Base-by-base conservation (phyloP, 2,329 filamentous ascomycete species). In the Emergomyces africanus region DNA sequence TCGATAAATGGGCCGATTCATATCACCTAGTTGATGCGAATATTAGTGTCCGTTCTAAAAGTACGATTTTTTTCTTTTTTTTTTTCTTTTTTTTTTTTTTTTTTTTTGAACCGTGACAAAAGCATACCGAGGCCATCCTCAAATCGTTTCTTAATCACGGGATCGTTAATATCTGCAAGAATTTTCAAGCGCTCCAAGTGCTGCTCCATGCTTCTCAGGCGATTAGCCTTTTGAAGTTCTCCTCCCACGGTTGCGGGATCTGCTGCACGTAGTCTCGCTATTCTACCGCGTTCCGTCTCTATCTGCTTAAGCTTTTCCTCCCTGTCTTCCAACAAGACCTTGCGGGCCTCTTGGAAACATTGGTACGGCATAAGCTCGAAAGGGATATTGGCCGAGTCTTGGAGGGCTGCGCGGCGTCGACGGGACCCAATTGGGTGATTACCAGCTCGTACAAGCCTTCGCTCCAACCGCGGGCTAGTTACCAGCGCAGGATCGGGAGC, bases 331-430 rank as follows among this genome's bases (percentile, higher is more conserved):
- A 84, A 80, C 59, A 99, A 78, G 54, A 97, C 75, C 71, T 90
- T 89, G 63, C 91, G 84, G 46, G 94, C 94, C 77, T 96, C 91
- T 75, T 99, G 94, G 78, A 97, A 99, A 75, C 89, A 94, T 80
- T 97, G 92, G 77, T 95, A 99, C 20, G 94, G 94, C 65, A 99
- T 78, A 71, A 92, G 88, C 77, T 96, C 90, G 70, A 99, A 96
- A 30, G 91, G 90, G 55, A 96, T 77, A 67, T 86, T 81, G 62
- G 80, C 63, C 77, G 81, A 66, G 77, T 82, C 68, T 80, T 76
- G 83, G 61, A 91, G 73, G 33, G 88, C 88, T 33, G 84, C 83
- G 70, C 92, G 86, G 63, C 91, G 86, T 78, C 91, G 84, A 66
- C 91, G 85, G 51, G 90, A 95, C 56, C 91, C 91, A 67, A 96